A percentile compares a stretch with the other conserved stretches of the same genome.
These are phyloP conservation scores for Fusarium incarnatum DNA, from an alignment of 2,329 filamentous ascomycete species.

Conservation along the genomic window DNA sequence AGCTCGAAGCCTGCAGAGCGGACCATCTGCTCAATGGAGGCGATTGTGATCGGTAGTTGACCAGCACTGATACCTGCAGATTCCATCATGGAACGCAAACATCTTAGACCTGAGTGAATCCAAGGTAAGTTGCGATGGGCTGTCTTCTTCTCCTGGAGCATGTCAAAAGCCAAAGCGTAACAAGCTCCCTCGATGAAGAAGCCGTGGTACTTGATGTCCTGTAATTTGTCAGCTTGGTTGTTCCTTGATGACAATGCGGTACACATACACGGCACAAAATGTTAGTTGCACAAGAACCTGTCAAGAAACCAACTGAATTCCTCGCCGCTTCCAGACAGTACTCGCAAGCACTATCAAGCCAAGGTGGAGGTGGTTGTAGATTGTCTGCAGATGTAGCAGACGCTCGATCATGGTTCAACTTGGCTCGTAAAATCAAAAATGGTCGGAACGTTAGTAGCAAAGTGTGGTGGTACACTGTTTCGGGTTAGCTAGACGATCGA, in stretches of 20 bases:
- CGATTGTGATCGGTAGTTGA: slow-evolving; percentile 42
- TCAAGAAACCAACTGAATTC: slow-evolving; percentile 55
- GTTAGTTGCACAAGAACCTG: slow-evolving; percentile 55
- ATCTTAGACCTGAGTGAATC: slow-evolving; percentile 54
- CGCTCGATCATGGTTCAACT: slow-evolving; percentile 51
- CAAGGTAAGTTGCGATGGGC: slow-evolving; percentile 55
- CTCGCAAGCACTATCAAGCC: slow-evolving; percentile 59
- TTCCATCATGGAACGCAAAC: slow-evolving; percentile 51
- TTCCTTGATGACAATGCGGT: no score
- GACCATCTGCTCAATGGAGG: slow-evolving; percentile 49
- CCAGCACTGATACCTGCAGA: slow-evolving; percentile 33
- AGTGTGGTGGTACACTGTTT: slow-evolving; percentile 57
- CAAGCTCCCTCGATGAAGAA: slow-evolving; percentile 58
- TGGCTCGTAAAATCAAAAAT: slow-evolving; percentile 58
- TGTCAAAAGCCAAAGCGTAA: slow-evolving; percentile 57
- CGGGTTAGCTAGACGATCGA: background rate
- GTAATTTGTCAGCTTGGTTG: slow-evolving; percentile 15
- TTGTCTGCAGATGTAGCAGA: slow-evolving; percentile 17
- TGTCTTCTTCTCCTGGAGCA: slow-evolving; percentile 54
- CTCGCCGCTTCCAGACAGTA: slow-evolving; percentile 56
- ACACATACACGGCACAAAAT: slow-evolving; percentile 53
- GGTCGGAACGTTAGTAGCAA: slow-evolving; percentile 57
- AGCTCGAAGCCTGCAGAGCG: slow-evolving; percentile 46
- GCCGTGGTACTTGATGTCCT: slow-evolving; percentile 59
- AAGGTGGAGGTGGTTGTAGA: slow-evolving; percentile 45